phyloP scores from a whole-genome alignment of 352 stramenopile species.

The Aphanomyces cochlioides region DNA sequence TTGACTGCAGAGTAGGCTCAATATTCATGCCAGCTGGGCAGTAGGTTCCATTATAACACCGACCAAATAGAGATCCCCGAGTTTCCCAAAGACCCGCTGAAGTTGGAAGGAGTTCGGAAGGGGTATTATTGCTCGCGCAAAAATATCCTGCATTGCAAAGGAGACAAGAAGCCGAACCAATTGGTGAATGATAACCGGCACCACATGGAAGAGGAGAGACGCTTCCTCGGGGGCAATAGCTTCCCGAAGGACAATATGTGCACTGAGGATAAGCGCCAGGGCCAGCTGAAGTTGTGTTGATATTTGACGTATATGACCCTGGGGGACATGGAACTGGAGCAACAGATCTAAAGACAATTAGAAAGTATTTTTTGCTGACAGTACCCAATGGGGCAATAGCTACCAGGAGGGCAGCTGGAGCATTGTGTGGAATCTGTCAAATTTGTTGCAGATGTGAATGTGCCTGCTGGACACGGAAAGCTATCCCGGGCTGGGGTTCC shows the following conservation, averaged over 20 bases:
- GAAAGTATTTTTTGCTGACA: not conserved
- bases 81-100: conserved; percentile 52
- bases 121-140: conserved; percentile 68
- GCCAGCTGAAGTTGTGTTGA: conserved; percentile 66
- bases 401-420: conserved; percentile 70
- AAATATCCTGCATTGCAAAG: conserved; percentile 72
- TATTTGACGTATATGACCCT: conserved; percentile 66
- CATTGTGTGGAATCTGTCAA: conserved; percentile 73
- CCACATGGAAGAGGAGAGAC: conserved; percentile 61
- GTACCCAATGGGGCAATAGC: conserved; percentile 58
- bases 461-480: conserved; percentile 82
- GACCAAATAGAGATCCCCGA: conserved; percentile 57
- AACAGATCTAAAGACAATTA: conserved; percentile 35
- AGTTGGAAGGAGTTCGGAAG: conserved; percentile 54
- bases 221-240: conserved; percentile 69
- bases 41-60: conserved; percentile 87
- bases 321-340: conserved; percentile 63
- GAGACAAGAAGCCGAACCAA: conserved; percentile 53
- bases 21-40: conserved; percentile 62
- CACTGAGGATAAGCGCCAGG: conserved; percentile 64
- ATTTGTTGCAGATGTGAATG: conserved; percentile 68
- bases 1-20: conserved; percentile 60
- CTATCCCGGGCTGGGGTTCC: conserved; percentile 56
- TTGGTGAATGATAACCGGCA: conserved; percentile 56
- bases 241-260: conserved; percentile 71